Evolutionary conservation across 108 stramenopile genomes (phyloP), one percentile per base, ranked within the genome.

Genomic region (Licmophora abbreviata): DNA sequence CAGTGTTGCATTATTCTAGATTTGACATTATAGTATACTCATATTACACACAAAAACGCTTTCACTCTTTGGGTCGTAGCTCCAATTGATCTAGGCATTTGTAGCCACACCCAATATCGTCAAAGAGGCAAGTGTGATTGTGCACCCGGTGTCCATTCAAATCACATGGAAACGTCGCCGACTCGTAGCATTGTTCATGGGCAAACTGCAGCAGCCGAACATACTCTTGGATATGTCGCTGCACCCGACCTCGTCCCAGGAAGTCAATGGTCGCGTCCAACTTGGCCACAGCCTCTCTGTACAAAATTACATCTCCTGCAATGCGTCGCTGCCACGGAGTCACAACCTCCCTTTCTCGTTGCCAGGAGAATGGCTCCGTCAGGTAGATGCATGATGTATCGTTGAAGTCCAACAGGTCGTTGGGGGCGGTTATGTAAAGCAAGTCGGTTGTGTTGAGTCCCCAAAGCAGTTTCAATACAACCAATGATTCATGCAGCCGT

Each of bases 401-500:
- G 25, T 24, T 54, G 27, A 29, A 29, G 48, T 49, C 29, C 27
- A 17, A 20, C 29, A 18, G n/a, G 33, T 11, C n/a, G n/a, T n/a
- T n/a, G n/a, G n/a, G n/a, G n/a, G 42, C 37, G 24, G 56, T 20
- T 20, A 76, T 15, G 42, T 71, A 68, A 51, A 77, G 29, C 29
- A 77, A 27, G 29, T 78, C 72, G 34, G 52, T 29, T 8, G 60
- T 52, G 18, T 73, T 46, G 22, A 73, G 17, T 29, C 56, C 58
- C 48, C 70, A 59, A 18, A 78, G 35, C 17, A 73, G 30, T 22
- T 67, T 51, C 42, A 78, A 46, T 17, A 54, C 69, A 1, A 71
- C 72, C 33, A 73, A 12, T 6, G 63, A 67, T 54, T 78, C 77
- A 14, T 78, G 61, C 17, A 73, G 49, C 1, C 77, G 72, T 52